Conservation (phyloP, 176 grass and related monocot species). For the Dactylis glomerata region DNA sequence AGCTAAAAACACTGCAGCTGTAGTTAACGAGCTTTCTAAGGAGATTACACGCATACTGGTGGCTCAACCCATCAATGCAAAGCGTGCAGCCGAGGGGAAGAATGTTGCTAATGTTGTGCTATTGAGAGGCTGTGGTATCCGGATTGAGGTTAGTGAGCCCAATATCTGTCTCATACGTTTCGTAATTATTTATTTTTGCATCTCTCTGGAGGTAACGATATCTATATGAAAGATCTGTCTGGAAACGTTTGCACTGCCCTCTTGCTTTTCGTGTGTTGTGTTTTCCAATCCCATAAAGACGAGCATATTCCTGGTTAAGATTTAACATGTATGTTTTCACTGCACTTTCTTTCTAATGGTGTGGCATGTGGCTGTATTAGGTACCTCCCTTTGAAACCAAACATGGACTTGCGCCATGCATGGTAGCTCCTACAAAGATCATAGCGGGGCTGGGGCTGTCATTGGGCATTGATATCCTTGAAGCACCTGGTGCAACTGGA, state of each 20-base stretch:
- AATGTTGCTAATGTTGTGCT: conserved; percentile 87
- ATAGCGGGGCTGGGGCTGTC: conserved; percentile 90
- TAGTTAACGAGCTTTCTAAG: conserved; percentile 90
- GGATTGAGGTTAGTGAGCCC: conserved; percentile 81
- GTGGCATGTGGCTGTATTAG: conserved; percentile 44
- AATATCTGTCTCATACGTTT: not conserved
- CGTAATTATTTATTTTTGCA: not conserved
- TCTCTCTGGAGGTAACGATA: not conserved
- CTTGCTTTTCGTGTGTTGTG: not conserved
- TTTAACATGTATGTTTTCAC: not conserved
- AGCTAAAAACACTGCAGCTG: conserved; percentile 76
- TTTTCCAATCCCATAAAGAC: not conserved
- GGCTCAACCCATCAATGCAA: conserved; percentile 76
- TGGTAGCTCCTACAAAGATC: conserved; percentile 97
- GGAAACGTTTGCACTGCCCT: not conserved
- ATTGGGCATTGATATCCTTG: conserved; percentile 90
- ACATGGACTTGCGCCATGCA: conserved; percentile 83
- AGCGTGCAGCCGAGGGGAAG: conserved; percentile 67
- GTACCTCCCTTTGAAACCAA: conserved; percentile 70
- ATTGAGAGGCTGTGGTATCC: conserved; percentile 82
- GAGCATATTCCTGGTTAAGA: not conserved
- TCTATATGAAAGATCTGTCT: not conserved
- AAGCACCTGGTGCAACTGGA: conserved; percentile 95
- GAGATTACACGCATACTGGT: conserved; percentile 74
- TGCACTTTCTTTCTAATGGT: not conserved